Evolutionary conservation across 352 stramenopile species (phyloP), one percentile per base, ranked within the genome.

Genomic region (Pythium folliculosum): DNA sequence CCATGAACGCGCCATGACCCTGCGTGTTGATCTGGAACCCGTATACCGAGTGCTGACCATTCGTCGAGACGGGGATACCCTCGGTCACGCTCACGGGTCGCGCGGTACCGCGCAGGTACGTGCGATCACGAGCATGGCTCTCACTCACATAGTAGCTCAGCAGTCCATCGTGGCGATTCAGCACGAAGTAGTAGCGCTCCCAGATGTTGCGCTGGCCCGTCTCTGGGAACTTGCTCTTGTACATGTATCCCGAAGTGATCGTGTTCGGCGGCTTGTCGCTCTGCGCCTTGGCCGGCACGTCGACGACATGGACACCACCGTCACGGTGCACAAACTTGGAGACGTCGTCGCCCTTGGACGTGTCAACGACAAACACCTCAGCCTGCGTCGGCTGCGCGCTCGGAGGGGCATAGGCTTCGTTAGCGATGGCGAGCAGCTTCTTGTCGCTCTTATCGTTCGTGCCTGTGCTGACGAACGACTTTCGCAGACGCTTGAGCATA

Each of bases 11-110:
- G 35, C 88, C 88, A 54, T 95, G 88, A 27, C 88, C 88, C 63
- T 95, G 84, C 5, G 88, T 95, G 69, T 90, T 94, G 72, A 95
- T 89, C 71, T 94, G 88, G 66, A 95, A 94, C 10, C 86, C 88
- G 53, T 90, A 92, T 7, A 91, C 86, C 35, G 63, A 81, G 67
- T 90, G 77, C 50, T 95, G 81, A 3, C 88, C 88, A 16, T 69
- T 64, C 0, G 88, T 85, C 49, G 84, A 78, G 45, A 94, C 79
- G 1, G 88, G 79, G 27, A 95, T 86, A 7, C 88, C 88, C 52
- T 95, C 88, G 9, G 85, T 90, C 38, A 95, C 86, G n/a, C 80
- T 93, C 43, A 89, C 68, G 0, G 88, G 88, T 51, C 85, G 84
- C 7, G 82, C 79, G 5, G 86, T 92, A n/a, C 88, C 88, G 12